A percentile compares a stretch with the other conserved stretches of the same genome.
These are phyloP conservation scores for Trametes cingulata DNA, from an alignment of 768 basidiomycete genomes.

Conservation along the genomic window DNA sequence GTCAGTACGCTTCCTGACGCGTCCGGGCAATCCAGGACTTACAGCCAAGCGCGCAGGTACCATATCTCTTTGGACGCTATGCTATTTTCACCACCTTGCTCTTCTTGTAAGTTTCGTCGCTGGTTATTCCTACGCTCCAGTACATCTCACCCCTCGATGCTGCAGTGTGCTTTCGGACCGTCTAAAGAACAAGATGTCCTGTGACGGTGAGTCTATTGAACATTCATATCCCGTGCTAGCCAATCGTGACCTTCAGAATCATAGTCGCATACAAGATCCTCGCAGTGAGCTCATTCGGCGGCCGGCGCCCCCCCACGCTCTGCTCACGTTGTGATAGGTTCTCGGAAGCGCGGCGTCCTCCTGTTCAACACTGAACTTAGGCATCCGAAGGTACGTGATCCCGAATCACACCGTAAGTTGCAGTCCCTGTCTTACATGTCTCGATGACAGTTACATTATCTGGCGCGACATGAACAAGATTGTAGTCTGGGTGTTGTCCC, in stretches of 20 bases:
- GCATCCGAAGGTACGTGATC: conserved; percentile 3
- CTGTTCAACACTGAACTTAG: conserved; percentile 14
- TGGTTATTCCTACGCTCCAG: too few relatives aligned
- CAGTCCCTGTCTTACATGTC: background rate
- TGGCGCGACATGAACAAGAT: conserved; percentile 15
- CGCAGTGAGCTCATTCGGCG: background rate
- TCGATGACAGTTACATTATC: conserved; percentile 5
- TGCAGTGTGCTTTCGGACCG: conserved; percentile 1
- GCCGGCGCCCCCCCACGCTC: background rate
- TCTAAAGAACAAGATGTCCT: background rate
- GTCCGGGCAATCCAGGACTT: too few relatives aligned
- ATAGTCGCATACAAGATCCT: conserved; percentile 9
- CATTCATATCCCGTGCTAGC: background rate
- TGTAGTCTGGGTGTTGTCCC: conserved; percentile 5
- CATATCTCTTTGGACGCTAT: conserved; percentile 17
- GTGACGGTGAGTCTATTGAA: conserved; percentile 1
- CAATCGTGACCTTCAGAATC: background rate
- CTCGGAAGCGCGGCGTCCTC: conserved; percentile 11
- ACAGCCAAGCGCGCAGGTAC: background rate
- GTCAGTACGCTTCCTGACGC: background rate
- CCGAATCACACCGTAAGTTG: too few relatives aligned
- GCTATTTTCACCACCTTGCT: conserved; percentile 1
- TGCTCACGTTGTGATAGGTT: background rate
- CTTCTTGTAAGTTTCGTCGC: background rate
- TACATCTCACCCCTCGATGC: background rate